phyloP scores from a whole-genome alignment of 345 rosid species.

The Salix koriyanagi region DNA sequence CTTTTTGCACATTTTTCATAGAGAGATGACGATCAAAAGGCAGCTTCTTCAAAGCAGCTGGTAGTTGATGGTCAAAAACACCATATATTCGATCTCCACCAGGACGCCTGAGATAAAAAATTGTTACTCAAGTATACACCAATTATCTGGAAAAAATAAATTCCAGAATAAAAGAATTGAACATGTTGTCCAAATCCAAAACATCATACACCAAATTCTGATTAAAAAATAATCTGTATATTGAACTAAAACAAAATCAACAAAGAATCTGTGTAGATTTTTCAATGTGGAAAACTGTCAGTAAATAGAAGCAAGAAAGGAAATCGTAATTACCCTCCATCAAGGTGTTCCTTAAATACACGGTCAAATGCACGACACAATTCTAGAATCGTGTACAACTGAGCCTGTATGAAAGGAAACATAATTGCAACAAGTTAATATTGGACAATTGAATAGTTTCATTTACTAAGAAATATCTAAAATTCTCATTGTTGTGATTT shows the following conservation, averaged over 20 bases:
- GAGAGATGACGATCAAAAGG: conserved; percentile 97
- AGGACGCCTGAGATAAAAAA: conserved; percentile 65
- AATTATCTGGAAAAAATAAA: not conserved
- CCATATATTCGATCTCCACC: conserved; percentile 98
- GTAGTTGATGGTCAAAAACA: conserved; percentile 93
- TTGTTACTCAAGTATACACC: not conserved
- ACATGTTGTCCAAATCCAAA: too few relatives aligned
- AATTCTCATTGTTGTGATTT: conserved; percentile 17
- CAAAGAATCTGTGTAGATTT: not conserved
- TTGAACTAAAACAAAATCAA: too few relatives aligned
- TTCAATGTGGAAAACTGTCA: conserved; percentile 3
- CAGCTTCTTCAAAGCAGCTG: conserved; percentile 98
- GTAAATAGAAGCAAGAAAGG: conserved; percentile 1
- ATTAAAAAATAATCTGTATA: too few relatives aligned
- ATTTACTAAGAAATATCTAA: conserved; percentile 10
- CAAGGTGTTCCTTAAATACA: conserved; percentile 94
- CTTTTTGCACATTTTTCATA: conserved; percentile 86
- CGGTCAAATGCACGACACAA: conserved; percentile 97
- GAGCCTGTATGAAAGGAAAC: conserved; percentile 57
- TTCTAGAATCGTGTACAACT: conserved; percentile 87
- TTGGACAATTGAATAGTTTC: not conserved
- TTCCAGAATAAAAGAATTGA: too few relatives aligned
- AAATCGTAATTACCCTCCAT: conserved; percentile 76
- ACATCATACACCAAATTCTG: too few relatives aligned
- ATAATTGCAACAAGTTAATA: conserved; percentile 15